Base-by-base conservation (phyloP, 768 basidiomycete species). In the Rhizopogon vinicolor region DNA sequence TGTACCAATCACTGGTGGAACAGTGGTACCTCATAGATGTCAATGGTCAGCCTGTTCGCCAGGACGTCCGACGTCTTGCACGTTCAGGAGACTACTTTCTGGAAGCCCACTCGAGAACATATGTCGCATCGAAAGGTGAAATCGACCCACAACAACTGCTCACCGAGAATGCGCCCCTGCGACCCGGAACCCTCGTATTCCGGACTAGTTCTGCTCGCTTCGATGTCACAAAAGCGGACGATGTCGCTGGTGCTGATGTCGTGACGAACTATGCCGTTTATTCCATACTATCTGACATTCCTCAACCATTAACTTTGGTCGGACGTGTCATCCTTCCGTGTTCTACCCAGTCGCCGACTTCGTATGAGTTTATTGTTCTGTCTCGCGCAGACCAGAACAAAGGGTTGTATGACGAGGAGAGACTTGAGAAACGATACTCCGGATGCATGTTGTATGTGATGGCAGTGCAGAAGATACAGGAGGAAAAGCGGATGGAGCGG, bases 111-210 rank as follows among this genome's bases (percentile, higher is more conserved):
- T 13, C 12, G 13, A 37, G 33, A 22, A 55, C 35, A 14, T 65
- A 65, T 4, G 13, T 28, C 2, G 37, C 55, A 10, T 14, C 31
- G 13, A 19, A 53, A 33, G 31, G 31, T 28, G 8, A 44, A 28
- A 33, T 54, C 6, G 44, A 25, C 39, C 56, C 55, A 10, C 16
- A 53, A 1, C 51, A 53, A 1, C 51, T 54, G 16, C 35, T 37
- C 12, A 13, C 35, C 12, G 35, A 37, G 12, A 37, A 37, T 13
- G 54, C 45, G 28, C 37, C 50, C n/a, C 8, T 33, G 7, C 55
- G 56, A 28, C 58, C 58, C 1, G 64, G 64, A 1, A 59, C 62
- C 14, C 64, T 65, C 39, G n/a, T 65, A 52, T 65, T 65, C 46
- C 59, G 57, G 6, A 65, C 64, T 8, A 61, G 51, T 10, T 55